A percentile compares a stretch with the other conserved stretches of the same genome.
These are phyloP conservation scores for Aspergillus novoparasiticus DNA, from an alignment of 2,329 filamentous ascomycete species.

Conservation along the genomic window DNA sequence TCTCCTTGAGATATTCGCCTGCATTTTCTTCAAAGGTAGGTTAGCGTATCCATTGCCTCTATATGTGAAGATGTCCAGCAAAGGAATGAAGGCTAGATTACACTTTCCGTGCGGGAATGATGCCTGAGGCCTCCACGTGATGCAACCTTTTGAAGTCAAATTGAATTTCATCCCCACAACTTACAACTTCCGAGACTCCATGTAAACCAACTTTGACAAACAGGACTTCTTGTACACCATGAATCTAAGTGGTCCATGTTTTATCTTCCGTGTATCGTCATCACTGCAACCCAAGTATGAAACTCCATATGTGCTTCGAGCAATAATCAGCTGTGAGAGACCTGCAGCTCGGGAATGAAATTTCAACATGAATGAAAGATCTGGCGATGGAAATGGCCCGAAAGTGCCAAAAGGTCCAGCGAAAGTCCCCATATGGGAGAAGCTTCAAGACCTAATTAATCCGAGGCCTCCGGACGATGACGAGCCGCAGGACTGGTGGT, in stretches of 20 bases:
- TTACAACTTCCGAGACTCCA: neutral
- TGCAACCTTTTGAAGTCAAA: neutral
- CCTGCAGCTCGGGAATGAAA: neutral
- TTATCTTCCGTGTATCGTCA: neutral
- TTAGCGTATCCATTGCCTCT: neutral
- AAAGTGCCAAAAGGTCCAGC: slow-evolving; percentile 8
- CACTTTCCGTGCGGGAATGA: neutral
- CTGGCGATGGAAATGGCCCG: neutral
- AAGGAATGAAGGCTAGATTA: neutral
- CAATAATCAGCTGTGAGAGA: neutral
- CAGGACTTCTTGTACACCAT: neutral
- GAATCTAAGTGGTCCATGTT: neutral
- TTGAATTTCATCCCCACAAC: neutral
- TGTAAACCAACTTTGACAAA: neutral
- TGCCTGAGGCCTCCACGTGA: neutral
- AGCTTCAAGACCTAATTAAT: slow-evolving; percentile 28
- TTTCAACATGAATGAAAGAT: neutral
- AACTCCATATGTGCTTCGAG: neutral
- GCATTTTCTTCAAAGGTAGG: neutral
- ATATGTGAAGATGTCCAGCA: neutral
- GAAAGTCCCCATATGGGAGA: slow-evolving; percentile 2
- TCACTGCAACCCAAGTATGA: neutral
- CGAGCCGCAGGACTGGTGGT: slow-evolving; percentile 52
- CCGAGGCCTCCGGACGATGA: slow-evolving; percentile 46
- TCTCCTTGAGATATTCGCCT: too few relatives aligned